Percentiles rank a stretch among this genome's conserved stretches.
Evolutionary conservation across 176 grass and related monocot species (phyloP).

Genomic region (Triticum timopheevii): DNA sequence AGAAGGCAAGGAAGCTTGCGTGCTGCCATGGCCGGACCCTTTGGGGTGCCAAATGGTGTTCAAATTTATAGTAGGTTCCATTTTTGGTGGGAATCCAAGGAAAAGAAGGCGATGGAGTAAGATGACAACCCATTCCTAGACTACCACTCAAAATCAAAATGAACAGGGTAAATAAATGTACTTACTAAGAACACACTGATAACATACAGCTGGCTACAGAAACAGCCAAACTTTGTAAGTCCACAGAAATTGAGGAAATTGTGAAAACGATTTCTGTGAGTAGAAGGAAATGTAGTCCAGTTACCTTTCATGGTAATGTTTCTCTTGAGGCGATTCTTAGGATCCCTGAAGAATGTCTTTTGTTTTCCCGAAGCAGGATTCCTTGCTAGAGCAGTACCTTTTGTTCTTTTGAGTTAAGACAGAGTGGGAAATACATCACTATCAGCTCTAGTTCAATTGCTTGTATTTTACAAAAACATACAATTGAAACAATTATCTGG

Average conservation of each 20-base stretch:
- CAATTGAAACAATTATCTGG: no score
- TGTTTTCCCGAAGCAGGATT: constrained; percentile 60
- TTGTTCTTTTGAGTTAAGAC: constrained; percentile 47
- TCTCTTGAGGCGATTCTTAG: constrained; percentile 78
- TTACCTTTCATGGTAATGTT: constrained; percentile 87
- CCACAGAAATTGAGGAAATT: neutral
- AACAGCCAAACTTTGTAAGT: neutral
- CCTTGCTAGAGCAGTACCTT: constrained; percentile 74
- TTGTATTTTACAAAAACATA: no score
- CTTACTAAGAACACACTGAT: neutral
- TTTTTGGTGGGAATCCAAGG: neutral
- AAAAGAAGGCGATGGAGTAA: neutral
- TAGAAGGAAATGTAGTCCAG: no score
- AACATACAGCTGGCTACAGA: neutral
- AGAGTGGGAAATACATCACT: no score
- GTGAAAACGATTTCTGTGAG: neutral
- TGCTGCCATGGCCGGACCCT: no score
- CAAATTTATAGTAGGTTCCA: no score
- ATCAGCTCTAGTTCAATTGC: no score
- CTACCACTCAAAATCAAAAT: neutral
- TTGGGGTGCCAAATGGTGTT: neutral
- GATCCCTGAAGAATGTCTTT: constrained; percentile 68
- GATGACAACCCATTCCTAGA: neutral
- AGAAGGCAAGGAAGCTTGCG: no score
- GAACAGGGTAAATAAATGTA: neutral